Evolutionary conservation across 352 stramenopile genomes (phyloP).

Genomic region (Phytophthora ohioensis): DNA sequence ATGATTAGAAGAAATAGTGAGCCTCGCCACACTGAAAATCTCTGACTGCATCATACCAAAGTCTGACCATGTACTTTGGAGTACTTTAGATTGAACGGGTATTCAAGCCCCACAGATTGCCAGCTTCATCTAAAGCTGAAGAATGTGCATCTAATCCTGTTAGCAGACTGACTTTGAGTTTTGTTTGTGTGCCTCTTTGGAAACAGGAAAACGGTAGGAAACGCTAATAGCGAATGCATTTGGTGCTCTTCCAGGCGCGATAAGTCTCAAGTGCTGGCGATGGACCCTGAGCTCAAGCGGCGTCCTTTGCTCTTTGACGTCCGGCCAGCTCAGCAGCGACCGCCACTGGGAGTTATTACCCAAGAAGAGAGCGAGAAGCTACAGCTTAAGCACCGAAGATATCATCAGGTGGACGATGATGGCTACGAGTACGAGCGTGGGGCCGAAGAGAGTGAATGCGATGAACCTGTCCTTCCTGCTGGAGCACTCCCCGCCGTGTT

Average conservation of each 20-base stretch:
- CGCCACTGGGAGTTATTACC: conserved; percentile 59
- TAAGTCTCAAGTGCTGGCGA: conserved; percentile 28
- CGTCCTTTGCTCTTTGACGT: conserved; percentile 68
- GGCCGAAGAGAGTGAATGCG: conserved; percentile 1
- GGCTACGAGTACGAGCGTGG: conserved; percentile 25
- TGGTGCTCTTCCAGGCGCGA: conserved; percentile 3
- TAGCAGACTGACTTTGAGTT: background rate
- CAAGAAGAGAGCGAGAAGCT: conserved; percentile 52
- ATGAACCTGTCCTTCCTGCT: conserved; percentile 31
- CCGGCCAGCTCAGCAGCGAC: conserved; percentile 42
- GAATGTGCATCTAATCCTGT: background rate
- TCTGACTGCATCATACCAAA: background rate
- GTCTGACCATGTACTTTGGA: background rate
- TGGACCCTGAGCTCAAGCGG: conserved; percentile 64
- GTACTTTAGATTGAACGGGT: too few relatives aligned
- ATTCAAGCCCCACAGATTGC: too few relatives aligned
- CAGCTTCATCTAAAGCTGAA: background rate
- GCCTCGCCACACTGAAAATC: background rate
- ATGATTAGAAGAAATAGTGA: conserved; percentile 21
- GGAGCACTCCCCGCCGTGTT: conserved; percentile 66
- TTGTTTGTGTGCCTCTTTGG: conserved; percentile 32
- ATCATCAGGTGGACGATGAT: conserved; percentile 21
- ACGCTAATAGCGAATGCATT: conserved; percentile 22
- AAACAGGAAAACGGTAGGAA: conserved; percentile 30
- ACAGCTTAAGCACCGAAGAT: conserved; percentile 31